Base-by-base conservation (phyloP, 2,329 filamentous ascomycete species). In the Dothiorella sarmentorum region DNA sequence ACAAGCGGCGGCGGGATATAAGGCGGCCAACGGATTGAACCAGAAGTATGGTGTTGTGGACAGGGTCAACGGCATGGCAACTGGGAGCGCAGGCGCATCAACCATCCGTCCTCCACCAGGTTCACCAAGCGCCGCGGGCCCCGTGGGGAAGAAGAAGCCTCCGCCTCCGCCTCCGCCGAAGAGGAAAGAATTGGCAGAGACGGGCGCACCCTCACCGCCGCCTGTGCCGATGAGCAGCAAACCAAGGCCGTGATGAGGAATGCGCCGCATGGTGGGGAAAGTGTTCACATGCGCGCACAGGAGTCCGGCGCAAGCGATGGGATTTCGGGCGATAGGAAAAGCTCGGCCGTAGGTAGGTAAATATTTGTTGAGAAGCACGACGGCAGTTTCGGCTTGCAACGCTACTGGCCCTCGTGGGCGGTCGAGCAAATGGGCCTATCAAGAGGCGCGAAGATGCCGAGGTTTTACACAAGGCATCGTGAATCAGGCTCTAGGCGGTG, bases 1-100 rank as follows among this genome's bases (percentile, higher is more conserved):
- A 17, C 85, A 89, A 68, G 82, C 89, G 5, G 80, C 82, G 1
- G 74, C 82, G 5, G 86, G 86, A 0, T 78, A 80, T 65, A 76
- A 79, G 66, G 79, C 78, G 18, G 85, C 85, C 3, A 82, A 80
- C 61, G 76, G 74, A 1, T 64, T 86, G 58, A 83, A 85, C 57
- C 80, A 86, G 66, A 86, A 84, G 67, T 87, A 87, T 64, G 82
- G 82, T 3, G 73, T 85, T 52, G 70, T 75, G 4, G 73, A 78
- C 15, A 76, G 75, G 27, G 70, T 82, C 49, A 80, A 80, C 62
- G 75, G 72, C n/a, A 75, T 69, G 10, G 60, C 61, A 24, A 56
- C 61, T 29, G 60, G 55, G 13, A 26, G 59, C 18, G 33, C 38
- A 29, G 27, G 59, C 18, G 63, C 65, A 29, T 67, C 68, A 26